A percentile compares a stretch with the other conserved stretches of the same genome.
These are phyloP conservation scores for Ceratocystis destructans DNA, from an alignment of 2,329 filamentous ascomycete species.

Conservation along the genomic window DNA sequence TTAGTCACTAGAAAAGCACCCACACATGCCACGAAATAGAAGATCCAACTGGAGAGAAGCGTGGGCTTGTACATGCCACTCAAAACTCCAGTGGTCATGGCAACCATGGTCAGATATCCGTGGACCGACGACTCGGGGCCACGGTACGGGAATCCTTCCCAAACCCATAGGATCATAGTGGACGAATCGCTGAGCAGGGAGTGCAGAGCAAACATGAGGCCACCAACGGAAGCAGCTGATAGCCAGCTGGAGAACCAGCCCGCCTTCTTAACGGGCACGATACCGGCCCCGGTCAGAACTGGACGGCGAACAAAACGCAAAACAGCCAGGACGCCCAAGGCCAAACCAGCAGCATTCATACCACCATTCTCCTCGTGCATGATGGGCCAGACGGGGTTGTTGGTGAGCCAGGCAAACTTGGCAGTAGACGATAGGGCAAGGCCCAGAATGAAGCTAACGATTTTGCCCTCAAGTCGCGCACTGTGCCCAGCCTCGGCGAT, in stretches of 20 bases:
- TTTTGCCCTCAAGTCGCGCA: slow-evolving; percentile 63
- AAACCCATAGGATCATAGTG: slow-evolving; percentile 97
- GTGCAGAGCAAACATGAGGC: slow-evolving; percentile 77
- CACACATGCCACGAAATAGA: slow-evolving; percentile 62
- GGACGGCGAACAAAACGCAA: slow-evolving; percentile 59
- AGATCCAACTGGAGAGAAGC: slow-evolving; percentile 62
- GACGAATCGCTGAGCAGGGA: slow-evolving; percentile 91
- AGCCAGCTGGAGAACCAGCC: slow-evolving; percentile 37
- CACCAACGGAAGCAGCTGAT: slow-evolving; percentile 65
- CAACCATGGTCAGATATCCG: slow-evolving; percentile 69
- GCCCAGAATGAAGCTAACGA: slow-evolving; percentile 68
- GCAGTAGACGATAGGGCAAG: slow-evolving; percentile 72
- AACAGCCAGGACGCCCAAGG: slow-evolving; percentile 61
- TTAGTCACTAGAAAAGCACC: slow-evolving; percentile 68
- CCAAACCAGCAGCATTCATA: slow-evolving; percentile 73
- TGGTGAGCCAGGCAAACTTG: slow-evolving; percentile 88
- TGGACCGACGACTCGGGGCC: slow-evolving; percentile 84
- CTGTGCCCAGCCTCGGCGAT: slow-evolving; percentile 64
- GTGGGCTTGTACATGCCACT: slow-evolving; percentile 60
- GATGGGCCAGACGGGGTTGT: slow-evolving; percentile 94
- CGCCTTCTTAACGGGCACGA: slow-evolving; percentile 35
- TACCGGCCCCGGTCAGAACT: slow-evolving; percentile 33
- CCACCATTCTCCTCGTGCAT: slow-evolving; percentile 84
- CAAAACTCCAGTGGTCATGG: slow-evolving; percentile 71
- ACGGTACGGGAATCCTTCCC: slow-evolving; percentile 86